These are phyloP conservation scores for Ogataea paradorogensis DNA, from an alignment of 805 yeast genomes.

Conservation along the genomic window DNA sequence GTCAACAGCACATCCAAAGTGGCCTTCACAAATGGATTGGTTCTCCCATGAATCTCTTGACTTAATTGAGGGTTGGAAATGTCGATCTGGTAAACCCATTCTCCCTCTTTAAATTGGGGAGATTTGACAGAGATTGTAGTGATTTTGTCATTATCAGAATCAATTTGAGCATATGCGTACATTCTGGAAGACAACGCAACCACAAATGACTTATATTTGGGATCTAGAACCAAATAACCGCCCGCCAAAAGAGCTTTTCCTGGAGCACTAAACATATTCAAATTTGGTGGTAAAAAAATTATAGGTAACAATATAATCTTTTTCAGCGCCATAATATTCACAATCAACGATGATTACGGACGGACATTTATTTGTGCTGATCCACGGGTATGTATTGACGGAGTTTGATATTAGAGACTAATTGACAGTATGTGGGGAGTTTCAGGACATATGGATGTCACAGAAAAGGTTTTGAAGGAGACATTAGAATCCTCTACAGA, in stretches of 20 bases:
- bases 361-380: constrained; percentile 63
- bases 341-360: constrained; percentile 8
- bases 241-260: constrained; percentile 95
- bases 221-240: constrained; percentile 88
- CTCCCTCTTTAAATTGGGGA: constrained; percentile 72
- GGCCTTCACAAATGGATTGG: constrained; percentile 75
- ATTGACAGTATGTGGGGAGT: constrained; percentile 56
- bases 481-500: constrained; percentile 37
- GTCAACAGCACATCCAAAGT: constrained; percentile 54
- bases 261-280: constrained; percentile 80
- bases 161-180: constrained; percentile 51
- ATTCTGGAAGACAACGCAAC: constrained; percentile 87
- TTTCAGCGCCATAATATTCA: constrained; percentile 1
- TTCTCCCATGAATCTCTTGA: constrained; percentile 21
- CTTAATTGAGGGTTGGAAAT: constrained; percentile 1
- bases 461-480: constrained; percentile 42
- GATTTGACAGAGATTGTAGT: constrained; percentile 50
- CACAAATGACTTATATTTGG: constrained; percentile 69
- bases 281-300: not conserved
- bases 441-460: constrained; percentile 51
- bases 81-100: constrained; percentile 39
- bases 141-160: not conserved
- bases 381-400: constrained; percentile 59
- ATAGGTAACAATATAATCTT: not conserved
- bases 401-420: not conserved